Percentiles rank a stretch among this genome's conserved stretches.
phyloP scores from a whole-genome alignment of 208 protist species.

The Leishmania mexicana region DNA sequence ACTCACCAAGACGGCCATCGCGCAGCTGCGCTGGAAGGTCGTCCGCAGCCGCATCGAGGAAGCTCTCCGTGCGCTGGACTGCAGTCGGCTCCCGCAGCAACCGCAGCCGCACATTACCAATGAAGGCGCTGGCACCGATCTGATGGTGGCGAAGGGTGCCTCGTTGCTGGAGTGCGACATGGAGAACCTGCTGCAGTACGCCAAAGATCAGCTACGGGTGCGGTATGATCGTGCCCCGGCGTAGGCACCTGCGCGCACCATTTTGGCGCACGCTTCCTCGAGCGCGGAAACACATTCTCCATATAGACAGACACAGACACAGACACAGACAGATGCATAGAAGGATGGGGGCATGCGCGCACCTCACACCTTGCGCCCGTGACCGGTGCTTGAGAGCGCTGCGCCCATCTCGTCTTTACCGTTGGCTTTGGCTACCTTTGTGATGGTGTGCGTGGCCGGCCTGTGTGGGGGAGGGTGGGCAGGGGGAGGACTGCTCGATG shows the following conservation, averaged over 20 bases:
- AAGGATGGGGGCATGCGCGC: not conserved
- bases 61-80: constrained; percentile 16
- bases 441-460: not conserved
- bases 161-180: not conserved
- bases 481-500: not conserved
- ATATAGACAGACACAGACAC: constrained; percentile 5
- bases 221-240: constrained; percentile 44
- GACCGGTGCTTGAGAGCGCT: not conserved
- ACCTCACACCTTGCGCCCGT: not conserved
- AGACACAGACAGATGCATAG: not conserved
- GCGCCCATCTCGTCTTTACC: not conserved
- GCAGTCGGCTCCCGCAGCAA: not conserved
- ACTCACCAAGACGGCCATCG: constrained; percentile 53
- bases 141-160: not conserved
- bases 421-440: not conserved
- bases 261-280: not conserved
- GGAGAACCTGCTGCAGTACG: constrained; percentile 50
- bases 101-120: not conserved
- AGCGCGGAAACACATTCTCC: not conserved
- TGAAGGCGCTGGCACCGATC: not conserved
- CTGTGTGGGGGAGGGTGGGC: not conserved
- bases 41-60: constrained; percentile 41
- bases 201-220: constrained; percentile 49
- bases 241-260: not conserved
- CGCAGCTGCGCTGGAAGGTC: constrained; percentile 58